A percentile compares a stretch with the other conserved stretches of the same genome.
Evolutionary conservation across 179 eudicot genomes (phyloP).

Genomic region (Kewa caespitosa): DNA sequence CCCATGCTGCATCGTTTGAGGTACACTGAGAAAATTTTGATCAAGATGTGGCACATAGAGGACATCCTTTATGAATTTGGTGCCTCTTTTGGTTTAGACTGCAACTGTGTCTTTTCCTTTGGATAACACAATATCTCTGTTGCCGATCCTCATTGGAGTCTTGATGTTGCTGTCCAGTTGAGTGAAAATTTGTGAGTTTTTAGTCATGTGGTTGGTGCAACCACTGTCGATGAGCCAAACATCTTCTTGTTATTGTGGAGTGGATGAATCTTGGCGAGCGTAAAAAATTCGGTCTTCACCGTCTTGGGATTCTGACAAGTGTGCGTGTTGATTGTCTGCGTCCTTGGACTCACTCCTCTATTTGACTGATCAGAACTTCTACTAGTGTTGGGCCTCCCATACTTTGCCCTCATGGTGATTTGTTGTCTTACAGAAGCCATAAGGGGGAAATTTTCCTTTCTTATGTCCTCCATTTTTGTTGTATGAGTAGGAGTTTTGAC

Average conservation of each 20-base stretch:
- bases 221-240: conserved; percentile 16
- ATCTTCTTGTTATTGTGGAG: background rate
- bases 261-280: background rate
- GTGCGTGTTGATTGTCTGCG: background rate
- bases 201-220: conserved; percentile 20
- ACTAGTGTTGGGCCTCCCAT: background rate
- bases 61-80: background rate
- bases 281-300: background rate
- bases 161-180: background rate
- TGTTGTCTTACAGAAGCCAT: conserved; percentile 8
- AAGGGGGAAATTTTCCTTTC: conserved; percentile 9
- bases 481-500: background rate
- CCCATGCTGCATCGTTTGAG: conserved; percentile 17
- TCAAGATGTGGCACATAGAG: background rate
- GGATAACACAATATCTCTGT: background rate
- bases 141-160: conserved; percentile 5
- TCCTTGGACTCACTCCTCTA: background rate
- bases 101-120: conserved; percentile 11
- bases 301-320: background rate
- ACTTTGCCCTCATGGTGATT: background rate
- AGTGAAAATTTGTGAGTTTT: background rate
- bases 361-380: conserved; percentile 4
- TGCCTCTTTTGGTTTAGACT: conserved; percentile 4
- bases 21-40: conserved; percentile 16
- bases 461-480: background rate